These are phyloP conservation scores for Gymnopus androsaceus DNA, from an alignment of 1,284 basidiomycete species.

Conservation along the genomic window DNA sequence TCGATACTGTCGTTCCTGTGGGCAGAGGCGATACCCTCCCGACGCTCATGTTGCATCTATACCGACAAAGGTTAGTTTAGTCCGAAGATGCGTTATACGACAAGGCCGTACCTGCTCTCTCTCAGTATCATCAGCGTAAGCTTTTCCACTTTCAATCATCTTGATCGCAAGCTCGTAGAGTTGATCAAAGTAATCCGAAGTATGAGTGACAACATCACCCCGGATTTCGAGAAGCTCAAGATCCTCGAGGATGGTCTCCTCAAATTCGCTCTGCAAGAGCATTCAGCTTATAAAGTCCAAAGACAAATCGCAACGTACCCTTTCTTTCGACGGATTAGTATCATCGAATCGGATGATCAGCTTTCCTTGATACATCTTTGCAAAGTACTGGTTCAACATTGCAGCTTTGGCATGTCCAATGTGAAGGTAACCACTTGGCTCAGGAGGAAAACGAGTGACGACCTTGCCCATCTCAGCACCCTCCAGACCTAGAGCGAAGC, in stretches of 20 bases:
- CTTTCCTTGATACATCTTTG: constrained; percentile 95
- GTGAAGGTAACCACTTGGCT: constrained; percentile 97
- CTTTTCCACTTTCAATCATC: constrained; percentile 87
- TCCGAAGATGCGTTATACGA: background rate
- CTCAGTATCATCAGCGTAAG: constrained; percentile 94
- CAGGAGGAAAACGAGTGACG: constrained; percentile 96
- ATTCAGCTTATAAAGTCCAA: constrained; percentile 14
- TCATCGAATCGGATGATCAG: constrained; percentile 97
- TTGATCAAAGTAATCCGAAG: constrained; percentile 94
- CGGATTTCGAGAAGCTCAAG: constrained; percentile 83
- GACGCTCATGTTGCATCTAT: constrained; percentile 91
- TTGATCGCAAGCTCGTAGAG: constrained; percentile 82
- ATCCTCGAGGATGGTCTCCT: constrained; percentile 92
- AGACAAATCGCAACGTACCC: constrained; percentile 47
- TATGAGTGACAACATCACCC: constrained; percentile 85
- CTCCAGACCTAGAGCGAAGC: constrained; percentile 90
- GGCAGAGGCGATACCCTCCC: constrained; percentile 85
- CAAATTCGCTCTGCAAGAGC: constrained; percentile 78
- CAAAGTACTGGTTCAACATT: constrained; percentile 97
- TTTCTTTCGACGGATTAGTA: constrained; percentile 97
- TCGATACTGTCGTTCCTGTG: constrained; percentile 84
- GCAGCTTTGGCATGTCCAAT: constrained; percentile 98
- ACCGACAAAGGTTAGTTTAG: constrained; percentile 2
- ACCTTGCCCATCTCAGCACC: constrained; percentile 89
- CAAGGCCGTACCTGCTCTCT: constrained; percentile 71